Evolutionary conservation across 1,284 basidiomycete genomes (phyloP), one percentile per base, ranked within the genome.

Genomic region (Melanopsichium pennsylvanicum): DNA sequence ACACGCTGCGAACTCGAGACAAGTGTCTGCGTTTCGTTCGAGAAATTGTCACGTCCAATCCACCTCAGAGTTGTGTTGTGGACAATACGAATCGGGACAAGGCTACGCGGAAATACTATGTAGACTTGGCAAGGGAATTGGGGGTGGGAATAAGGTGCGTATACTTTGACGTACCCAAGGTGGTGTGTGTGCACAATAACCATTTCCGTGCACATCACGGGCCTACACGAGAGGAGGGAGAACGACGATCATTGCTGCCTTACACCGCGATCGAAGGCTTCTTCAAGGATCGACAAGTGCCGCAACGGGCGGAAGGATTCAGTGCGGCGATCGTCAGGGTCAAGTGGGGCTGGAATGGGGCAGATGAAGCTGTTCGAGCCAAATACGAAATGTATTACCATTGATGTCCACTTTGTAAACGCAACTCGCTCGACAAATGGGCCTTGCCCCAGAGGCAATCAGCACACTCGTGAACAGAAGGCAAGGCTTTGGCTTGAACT

Each of bases 21-120:
- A 91, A 88, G 76, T 96, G 93, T 72, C 62, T 93, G 85, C 66
- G 85, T 85, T 0, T 87, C 88, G 0, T 84, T 87, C 41, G 85
- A 86, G 36, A 84, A 85, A 0, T 73, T 95, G 19, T 70, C 81
- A 19, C 83, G 83, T 0, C 87, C 51, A 15, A n/a, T n/a, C n/a
- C n/a, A 41, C 45, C 21, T 59, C 55, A 5, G n/a, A n/a, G n/a
- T n/a, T 72, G 71, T 38, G 70, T 78, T 4, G 66, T 78, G 19
- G 75, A 75, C 35, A 77, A 75, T 41, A 77, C 75, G 19, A 76
- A 76, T 23, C 56, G 68, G 4, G 68, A 68, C 37, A 33, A 31
- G 2, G 58, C 62, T 4, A 75, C 70, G 22, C 16, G 75, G 13
- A 55, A 48, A 22, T 46, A 44, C 13, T 77, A 74, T 40, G 56